Evolutionary conservation across 2,329 filamentous ascomycete genomes (phyloP), one percentile per base, ranked within the genome.

Genomic region (Colletotrichum godetiae): DNA sequence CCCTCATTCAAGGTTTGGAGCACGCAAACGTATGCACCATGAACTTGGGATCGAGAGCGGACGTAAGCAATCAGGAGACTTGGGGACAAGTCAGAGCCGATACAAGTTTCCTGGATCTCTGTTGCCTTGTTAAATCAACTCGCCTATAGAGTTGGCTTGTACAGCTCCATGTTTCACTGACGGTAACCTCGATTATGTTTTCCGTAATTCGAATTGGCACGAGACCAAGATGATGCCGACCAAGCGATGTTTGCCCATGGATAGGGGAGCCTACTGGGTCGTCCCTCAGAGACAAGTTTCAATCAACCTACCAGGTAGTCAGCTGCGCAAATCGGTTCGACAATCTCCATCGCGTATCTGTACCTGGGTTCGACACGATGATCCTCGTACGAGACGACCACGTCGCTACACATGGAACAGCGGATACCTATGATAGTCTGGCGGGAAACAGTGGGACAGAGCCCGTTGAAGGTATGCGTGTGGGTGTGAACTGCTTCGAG

Each of bases 1-100:
- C 60, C 57, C 19, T 42, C 67, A 56, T 66, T 49, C 24, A 65
- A 37, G 49, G 56, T 71, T 60, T 37, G 22, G 37, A 59, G 67
- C 61, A 71, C 67, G 33, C 49, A 64, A 52, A 56, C 10, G 35
- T 27, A 61, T 55, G 35, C 60, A 55, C n/a, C n/a, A 22, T 60
- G 12, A 68, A 35, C 22, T 33, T 49, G 55, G n/a, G 60, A 35
- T 24, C n/a, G 10, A 60, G 27, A 56, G 46, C 10, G 31, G 7
- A 35, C 5, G 19, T 29, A 24, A n/a, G 19, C 15, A 24, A 37
- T 2, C 24, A 24, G 35, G 22, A 64, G 7, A 27, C 27, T 49
- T 27, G 46, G 29, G 42, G 19, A 22, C 42, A 27, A 53, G 37
- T n/a, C 15, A 52, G 53, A 15, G 29, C 42, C 35, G n/a, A 52